phyloP scores from a whole-genome alignment of 257 asterid genomes.

The Thymus quinquecostatus region DNA sequence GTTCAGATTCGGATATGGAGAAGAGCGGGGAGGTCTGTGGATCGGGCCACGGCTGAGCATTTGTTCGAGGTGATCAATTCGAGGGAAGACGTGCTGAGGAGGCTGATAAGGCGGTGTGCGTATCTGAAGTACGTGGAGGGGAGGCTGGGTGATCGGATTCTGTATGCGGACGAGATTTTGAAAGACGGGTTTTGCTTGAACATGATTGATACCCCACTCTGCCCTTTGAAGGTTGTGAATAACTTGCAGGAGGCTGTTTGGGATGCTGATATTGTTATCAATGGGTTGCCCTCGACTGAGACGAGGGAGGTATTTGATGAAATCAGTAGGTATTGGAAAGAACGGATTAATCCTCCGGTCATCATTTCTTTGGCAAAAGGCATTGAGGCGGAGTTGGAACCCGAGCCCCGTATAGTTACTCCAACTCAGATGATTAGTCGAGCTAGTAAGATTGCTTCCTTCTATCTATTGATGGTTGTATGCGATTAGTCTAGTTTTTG shows the following conservation, averaged over 20 bases:
- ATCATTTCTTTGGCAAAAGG: constrained; percentile 90
- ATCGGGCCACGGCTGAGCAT: constrained; percentile 82
- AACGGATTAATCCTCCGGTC: constrained; percentile 65
- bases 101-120: constrained; percentile 88
- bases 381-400: constrained; percentile 88
- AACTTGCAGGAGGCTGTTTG: constrained; percentile 98
- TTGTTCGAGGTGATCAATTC: constrained; percentile 91
- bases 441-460: constrained; percentile 63
- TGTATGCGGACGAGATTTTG: constrained; percentile 89
- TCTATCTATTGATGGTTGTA: neutral
- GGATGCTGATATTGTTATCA: constrained; percentile 95
- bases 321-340: constrained; percentile 89
- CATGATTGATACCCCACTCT: constrained; percentile 93
- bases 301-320: constrained; percentile 76
- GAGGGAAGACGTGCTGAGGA: constrained; percentile 86
- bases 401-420: constrained; percentile 82
- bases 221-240: constrained; percentile 95
- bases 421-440: constrained; percentile 94
- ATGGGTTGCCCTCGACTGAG: constrained; percentile 94
- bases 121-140: constrained; percentile 95
- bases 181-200: constrained; percentile 95
- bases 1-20: constrained; percentile 92
- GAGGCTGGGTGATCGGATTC: constrained; percentile 78
- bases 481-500: neutral
- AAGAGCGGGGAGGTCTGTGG: constrained; percentile 77